Base-by-base conservation (phyloP, 2,329 filamentous ascomycete genomes). In the Fusarium bulbicola region DNA sequence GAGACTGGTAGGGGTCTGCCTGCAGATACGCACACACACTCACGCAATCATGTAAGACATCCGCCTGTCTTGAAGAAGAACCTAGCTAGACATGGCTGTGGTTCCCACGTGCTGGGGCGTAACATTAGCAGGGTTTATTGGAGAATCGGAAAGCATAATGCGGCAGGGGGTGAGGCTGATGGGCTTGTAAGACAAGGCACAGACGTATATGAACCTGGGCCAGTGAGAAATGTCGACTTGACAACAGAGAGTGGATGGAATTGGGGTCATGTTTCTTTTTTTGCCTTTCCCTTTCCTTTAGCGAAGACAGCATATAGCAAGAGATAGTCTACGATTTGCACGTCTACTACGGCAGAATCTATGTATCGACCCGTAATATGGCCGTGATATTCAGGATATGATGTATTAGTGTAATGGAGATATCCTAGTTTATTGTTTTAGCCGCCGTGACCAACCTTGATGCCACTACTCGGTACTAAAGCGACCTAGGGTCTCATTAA, bases 11-110 rank as follows among this genome's bases (percentile, higher is more conserved):
- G 59, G 59, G 67, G 71, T 68, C 24, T 60, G 42, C 62, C 66
- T 47, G 46, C 45, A 56, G 40, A 59, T 50, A 37, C 39, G 30
- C 52, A 69, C 40, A 32, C 54, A 47, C 52, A 65, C 54, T 26
- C 54, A 36, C 30, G 40, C 24, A 39, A 39, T 39, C 50, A 28
- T 64, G 65, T 71, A 45, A 74, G 67, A 74, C 66, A 72, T 54
- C 20, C 32, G 34, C 30, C 32, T 43, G 42, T 59, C 63, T 68
- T 50, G 58, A 43, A 45, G 50, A 61, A 65, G 59, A 56, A 45
- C 59, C 56, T 49, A 47, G 42, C 52, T 45, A 59, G 46, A 39
- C 59, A 56, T 56, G 45, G 50, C 42, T 47, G 57, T 70, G 46
- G 61, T 57, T 68, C 52, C 63, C 59, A 71, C 62, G 59, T 74